These are phyloP conservation scores for Stephania yunnanensis DNA, from an alignment of 164 flowering plant genomes.

Conservation along the genomic window DNA sequence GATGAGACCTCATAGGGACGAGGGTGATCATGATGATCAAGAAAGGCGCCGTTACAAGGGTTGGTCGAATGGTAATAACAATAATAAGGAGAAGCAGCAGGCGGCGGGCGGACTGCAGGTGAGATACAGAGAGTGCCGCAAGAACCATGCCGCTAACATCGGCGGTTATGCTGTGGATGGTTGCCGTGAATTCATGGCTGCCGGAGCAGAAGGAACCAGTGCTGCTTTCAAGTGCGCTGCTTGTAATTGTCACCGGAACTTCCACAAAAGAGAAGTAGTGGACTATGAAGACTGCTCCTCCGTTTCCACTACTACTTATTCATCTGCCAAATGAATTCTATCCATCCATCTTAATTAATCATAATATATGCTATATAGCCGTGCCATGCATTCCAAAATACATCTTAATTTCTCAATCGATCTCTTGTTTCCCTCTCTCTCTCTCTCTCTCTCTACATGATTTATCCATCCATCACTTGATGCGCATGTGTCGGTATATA, in stretches of 20 bases:
- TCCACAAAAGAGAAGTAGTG: slow-evolving; percentile 30
- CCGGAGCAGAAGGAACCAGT: slow-evolving; percentile 35
- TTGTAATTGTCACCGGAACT: slow-evolving; percentile 36
- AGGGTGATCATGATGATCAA: background rate
- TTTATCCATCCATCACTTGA: too few relatives aligned
- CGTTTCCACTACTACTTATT: slow-evolving; percentile 8
- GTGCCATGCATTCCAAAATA: too few relatives aligned
- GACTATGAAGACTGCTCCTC: slow-evolving; percentile 22
- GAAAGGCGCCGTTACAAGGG: background rate
- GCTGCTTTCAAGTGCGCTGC: slow-evolving; percentile 35
- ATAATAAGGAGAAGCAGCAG: slow-evolving; percentile 8
- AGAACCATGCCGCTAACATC: slow-evolving; percentile 34
- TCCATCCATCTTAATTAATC: too few relatives aligned
- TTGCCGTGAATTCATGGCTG: slow-evolving; percentile 34
- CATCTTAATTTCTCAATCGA: too few relatives aligned
- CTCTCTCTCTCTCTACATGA: too few relatives aligned
- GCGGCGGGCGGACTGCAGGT: slow-evolving; percentile 11
- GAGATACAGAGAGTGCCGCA: slow-evolving; percentile 32
- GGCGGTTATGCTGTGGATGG: slow-evolving; percentile 38
- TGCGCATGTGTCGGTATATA: too few relatives aligned
- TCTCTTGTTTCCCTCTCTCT: too few relatives aligned
- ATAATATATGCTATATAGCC: too few relatives aligned
- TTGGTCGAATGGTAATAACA: slow-evolving; percentile 18
- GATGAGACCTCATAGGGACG: slow-evolving; percentile 24
- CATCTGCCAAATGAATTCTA: background rate